phyloP scores from a whole-genome alignment of 139 green algal species.

The Trebouxia sp. region DNA sequence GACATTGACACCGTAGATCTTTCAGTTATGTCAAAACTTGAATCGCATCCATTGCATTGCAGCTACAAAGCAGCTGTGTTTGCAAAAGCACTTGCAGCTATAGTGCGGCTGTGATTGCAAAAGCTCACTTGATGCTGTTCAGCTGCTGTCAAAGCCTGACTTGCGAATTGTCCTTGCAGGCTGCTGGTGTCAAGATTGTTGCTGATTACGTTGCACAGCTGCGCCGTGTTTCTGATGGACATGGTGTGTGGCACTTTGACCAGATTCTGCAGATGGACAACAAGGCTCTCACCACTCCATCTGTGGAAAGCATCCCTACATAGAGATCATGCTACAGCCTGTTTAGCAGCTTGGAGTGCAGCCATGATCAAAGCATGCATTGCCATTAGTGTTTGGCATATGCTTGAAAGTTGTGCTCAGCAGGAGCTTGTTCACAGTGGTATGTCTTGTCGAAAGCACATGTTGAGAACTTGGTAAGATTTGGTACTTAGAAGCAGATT shows the following conservation, averaged over 20 bases:
- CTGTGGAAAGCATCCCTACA: conserved; percentile 4
- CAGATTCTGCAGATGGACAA: neutral
- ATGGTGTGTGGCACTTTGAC: conserved; percentile 86
- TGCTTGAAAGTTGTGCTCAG: too few species aligned
- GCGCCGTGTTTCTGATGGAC: conserved; percentile 84
- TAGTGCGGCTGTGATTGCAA: neutral
- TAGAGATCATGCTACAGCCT: neutral
- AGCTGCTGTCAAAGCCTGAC: neutral
- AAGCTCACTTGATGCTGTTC: neutral
- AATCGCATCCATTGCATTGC: neutral
- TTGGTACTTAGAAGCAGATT: too few species aligned
- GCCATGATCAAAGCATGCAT: too few species aligned
- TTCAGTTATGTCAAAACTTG: neutral
- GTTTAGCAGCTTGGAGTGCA: too few species aligned
- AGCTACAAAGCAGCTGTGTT: neutral
- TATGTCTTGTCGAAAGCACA: too few species aligned
- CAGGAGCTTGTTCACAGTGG: too few species aligned
- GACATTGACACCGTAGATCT: neutral
- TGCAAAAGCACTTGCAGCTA: neutral
- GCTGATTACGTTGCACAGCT: conserved; percentile 83
- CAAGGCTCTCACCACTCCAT: neutral
- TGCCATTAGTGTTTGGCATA: too few species aligned
- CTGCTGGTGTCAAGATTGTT: conserved; percentile 73
- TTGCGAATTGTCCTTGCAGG: neutral
- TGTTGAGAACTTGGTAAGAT: too few species aligned